Conservation (phyloP, 306 rosid species). For the Prunus mongolica region DNA sequence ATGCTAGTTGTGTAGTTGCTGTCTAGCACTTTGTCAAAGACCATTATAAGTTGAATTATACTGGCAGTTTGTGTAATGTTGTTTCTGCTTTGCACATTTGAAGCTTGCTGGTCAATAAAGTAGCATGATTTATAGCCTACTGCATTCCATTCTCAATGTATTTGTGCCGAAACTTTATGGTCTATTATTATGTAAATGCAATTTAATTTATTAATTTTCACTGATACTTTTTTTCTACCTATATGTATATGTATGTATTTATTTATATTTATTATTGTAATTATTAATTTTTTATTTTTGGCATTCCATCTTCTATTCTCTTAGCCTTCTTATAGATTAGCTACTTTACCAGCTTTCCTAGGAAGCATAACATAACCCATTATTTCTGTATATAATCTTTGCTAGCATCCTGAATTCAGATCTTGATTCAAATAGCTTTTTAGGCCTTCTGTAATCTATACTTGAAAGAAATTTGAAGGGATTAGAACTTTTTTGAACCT, state of each 20-base stretch:
- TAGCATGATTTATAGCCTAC: neutral
- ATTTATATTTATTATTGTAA: neutral
- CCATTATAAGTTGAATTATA: neutral
- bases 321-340: neutral
- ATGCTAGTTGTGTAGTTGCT: neutral
- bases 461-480: neutral
- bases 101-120: neutral
- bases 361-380: neutral
- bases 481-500: neutral
- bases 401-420: neutral
- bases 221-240: neutral
- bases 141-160: neutral
- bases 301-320: neutral
- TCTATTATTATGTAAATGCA: neutral
- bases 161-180: neutral
- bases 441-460: neutral
- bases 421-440: neutral
- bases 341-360: neutral
- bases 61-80: neutral
- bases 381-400: neutral
- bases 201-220: neutral
- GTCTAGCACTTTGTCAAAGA: neutral
- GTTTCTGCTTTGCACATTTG: neutral
- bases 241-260: neutral
- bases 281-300: too few species aligned